Percentiles rank a stretch among this genome's conserved stretches.
phyloP scores from a whole-genome alignment of 2,329 filamentous ascomycete genomes.

The Verticillium tricorpus region DNA sequence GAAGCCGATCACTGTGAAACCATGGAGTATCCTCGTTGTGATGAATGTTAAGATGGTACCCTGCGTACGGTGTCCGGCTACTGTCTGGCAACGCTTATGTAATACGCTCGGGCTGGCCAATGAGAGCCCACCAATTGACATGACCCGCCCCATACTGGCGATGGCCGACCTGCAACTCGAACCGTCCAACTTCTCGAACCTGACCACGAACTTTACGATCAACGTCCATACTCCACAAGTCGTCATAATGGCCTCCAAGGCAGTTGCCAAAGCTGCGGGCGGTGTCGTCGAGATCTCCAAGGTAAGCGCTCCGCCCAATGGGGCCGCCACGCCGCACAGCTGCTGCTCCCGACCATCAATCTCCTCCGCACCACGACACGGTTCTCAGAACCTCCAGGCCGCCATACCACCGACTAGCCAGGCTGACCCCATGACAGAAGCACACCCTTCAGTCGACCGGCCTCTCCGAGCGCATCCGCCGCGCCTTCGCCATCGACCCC shows the following conservation, averaged over 20 bases:
- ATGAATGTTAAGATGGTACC: too few species aligned
- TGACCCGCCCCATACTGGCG: background rate
- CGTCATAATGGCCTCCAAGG: constrained; percentile 58
- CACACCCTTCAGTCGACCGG: constrained; percentile 89
- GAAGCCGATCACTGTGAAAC: too few species aligned
- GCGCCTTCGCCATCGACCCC: constrained; percentile 73
- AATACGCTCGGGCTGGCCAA: background rate
- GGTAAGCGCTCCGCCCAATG: constrained; percentile 38
- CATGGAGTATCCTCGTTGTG: too few species aligned
- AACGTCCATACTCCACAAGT: constrained; percentile 14
- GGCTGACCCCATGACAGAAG: constrained; percentile 58
- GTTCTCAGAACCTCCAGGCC: background rate
- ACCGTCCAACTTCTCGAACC: background rate
- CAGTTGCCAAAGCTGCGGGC: constrained; percentile 49
- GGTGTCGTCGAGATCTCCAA: constrained; percentile 53
- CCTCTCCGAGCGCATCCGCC: constrained; percentile 81
- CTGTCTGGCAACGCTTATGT: background rate
- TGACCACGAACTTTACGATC: constrained; percentile 11
- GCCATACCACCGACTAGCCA: background rate
- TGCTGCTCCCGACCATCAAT: background rate
- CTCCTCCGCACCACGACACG: background rate
- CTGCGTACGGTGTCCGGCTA: background rate
- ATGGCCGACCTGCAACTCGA: constrained; percentile 1
- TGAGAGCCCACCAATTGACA: background rate
- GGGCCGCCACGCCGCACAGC: background rate